Percentiles rank a stretch among this genome's conserved stretches.
Evolutionary conservation across 2,329 filamentous ascomycete species (phyloP).

Genomic region (Alternaria sp.): DNA sequence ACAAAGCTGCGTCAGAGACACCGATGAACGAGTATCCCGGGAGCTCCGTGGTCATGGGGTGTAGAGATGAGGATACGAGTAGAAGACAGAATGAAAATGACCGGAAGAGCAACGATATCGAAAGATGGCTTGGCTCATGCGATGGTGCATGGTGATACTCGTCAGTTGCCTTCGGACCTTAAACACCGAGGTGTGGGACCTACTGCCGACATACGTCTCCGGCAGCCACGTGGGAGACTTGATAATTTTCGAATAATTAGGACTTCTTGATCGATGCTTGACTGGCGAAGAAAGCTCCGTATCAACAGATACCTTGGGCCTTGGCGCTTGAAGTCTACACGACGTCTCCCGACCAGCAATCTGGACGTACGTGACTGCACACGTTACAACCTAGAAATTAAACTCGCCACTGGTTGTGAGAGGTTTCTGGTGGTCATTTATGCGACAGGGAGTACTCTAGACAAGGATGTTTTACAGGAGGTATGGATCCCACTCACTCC

Average conservation of each 20-base stretch:
- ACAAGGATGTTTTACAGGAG: neutral
- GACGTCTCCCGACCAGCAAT: neutral
- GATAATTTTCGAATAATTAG: neutral
- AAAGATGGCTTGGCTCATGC: neutral
- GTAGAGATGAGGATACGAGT: neutral
- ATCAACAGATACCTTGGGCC: neutral
- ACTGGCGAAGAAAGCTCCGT: neutral
- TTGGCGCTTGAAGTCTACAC: neutral
- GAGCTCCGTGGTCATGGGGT: conserved; percentile 10
- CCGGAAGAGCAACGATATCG: neutral
- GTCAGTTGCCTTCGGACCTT: neutral
- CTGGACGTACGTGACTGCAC: neutral
- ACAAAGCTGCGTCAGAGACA: conserved; percentile 14
- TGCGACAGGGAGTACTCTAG: neutral
- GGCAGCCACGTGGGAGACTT: neutral
- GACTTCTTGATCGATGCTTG: neutral
- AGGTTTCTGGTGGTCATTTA: neutral
- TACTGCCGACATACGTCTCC: conserved; percentile 1
- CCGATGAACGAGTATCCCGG: conserved; percentile 8
- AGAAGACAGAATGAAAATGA: neutral
- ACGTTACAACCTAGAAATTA: neutral
- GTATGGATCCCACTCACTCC: neutral
- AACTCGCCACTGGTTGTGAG: neutral
- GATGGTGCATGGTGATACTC: neutral
- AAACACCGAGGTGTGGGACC: neutral